Percentiles rank a stretch among this genome's conserved stretches.
Evolutionary conservation across 345 rosid species (phyloP).

Genomic region (Erodium maritimum): DNA sequence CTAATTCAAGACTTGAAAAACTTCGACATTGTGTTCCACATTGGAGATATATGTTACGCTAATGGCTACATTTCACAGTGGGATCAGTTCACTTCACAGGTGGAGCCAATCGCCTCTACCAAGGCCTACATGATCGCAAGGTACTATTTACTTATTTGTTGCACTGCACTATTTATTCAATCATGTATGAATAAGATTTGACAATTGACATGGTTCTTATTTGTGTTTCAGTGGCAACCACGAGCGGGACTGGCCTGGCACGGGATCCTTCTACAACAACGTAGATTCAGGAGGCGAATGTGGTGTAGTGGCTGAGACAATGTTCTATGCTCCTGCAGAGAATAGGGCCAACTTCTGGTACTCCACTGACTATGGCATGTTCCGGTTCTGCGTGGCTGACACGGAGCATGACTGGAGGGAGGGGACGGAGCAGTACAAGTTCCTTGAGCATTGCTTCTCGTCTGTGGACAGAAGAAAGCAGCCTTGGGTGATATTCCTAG

Average conservation of each 20-base stretch:
- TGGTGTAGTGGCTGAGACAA: slow-evolving; percentile 39
- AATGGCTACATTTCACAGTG: slow-evolving; percentile 75
- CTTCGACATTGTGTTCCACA: slow-evolving; percentile 63
- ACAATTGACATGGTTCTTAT: too few relatives aligned
- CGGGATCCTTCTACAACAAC: slow-evolving; percentile 45
- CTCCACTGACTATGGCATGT: slow-evolving; percentile 65
- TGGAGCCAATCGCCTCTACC: slow-evolving; percentile 57
- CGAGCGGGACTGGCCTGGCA: slow-evolving; percentile 67
- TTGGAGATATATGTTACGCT: slow-evolving; percentile 57
- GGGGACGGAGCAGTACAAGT: slow-evolving; percentile 53
- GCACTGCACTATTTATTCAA: too few relatives aligned
- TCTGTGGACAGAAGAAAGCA: slow-evolving; percentile 61
- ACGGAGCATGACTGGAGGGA: slow-evolving; percentile 79
- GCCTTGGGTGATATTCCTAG: slow-evolving; percentile 70
- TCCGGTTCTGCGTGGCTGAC: slow-evolving; percentile 69
- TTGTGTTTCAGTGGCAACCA: slow-evolving; percentile 65
- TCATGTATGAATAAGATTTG: too few relatives aligned
- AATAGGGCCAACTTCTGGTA: slow-evolving; percentile 66
- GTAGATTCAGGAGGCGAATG: slow-evolving; percentile 49
- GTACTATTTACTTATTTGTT: slow-evolving; percentile 14
- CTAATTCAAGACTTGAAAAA: slow-evolving; percentile 45
- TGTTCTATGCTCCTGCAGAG: slow-evolving; percentile 42
- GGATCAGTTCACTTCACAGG: slow-evolving; percentile 85
- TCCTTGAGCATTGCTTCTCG: slow-evolving; percentile 58
- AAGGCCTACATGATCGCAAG: slow-evolving; percentile 69